Conservation (phyloP, 805 yeast genomes). For the Saccharomycopsis fodiens region DNA sequence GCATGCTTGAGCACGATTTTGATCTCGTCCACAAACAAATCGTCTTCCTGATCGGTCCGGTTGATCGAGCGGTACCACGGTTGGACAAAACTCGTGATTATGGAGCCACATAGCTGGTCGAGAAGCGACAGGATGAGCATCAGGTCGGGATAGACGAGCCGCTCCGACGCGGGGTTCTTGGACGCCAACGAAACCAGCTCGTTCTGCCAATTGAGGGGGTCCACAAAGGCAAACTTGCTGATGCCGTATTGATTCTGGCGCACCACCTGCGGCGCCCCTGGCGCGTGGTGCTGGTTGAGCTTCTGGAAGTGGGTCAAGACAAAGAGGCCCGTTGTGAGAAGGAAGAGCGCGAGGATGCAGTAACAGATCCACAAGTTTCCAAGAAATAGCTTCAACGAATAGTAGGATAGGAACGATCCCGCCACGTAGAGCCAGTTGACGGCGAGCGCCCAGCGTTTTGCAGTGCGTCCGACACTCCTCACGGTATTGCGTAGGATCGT, state of each 20-base stretch:
- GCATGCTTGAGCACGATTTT: conserved; percentile 37
- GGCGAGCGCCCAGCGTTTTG: no score
- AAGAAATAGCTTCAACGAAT: conserved; percentile 17
- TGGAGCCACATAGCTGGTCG: conserved; percentile 39
- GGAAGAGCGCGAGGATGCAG: conserved; percentile 14
- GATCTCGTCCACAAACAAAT: conserved; percentile 35
- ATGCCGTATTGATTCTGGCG: conserved; percentile 3
- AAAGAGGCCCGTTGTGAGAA: conserved; percentile 6
- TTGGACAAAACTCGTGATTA: conserved; percentile 45
- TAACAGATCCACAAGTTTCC: conserved; percentile 19
- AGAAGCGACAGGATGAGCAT: conserved; percentile 45
- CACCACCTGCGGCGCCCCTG: conserved; percentile 1
- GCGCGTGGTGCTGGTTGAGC: conserved; percentile 16
- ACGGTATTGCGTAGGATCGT: neutral
- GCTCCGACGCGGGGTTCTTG: conserved; percentile 8
- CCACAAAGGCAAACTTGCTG: conserved; percentile 18
- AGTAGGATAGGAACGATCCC: conserved; percentile 6
- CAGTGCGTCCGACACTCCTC: neutral
- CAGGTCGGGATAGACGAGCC: conserved; percentile 38
- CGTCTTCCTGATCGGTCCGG: conserved; percentile 29
- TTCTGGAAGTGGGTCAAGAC: conserved; percentile 16
- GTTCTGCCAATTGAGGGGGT: conserved; percentile 18
- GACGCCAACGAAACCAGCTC: conserved; percentile 8
- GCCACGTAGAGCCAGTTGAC: conserved; percentile 20
- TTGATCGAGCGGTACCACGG: conserved; percentile 47